Evolutionary conservation across 495 filamentous ascomycete species (phyloP), one percentile per base, ranked within the genome.

Genomic region (Xylaria sp.): DNA sequence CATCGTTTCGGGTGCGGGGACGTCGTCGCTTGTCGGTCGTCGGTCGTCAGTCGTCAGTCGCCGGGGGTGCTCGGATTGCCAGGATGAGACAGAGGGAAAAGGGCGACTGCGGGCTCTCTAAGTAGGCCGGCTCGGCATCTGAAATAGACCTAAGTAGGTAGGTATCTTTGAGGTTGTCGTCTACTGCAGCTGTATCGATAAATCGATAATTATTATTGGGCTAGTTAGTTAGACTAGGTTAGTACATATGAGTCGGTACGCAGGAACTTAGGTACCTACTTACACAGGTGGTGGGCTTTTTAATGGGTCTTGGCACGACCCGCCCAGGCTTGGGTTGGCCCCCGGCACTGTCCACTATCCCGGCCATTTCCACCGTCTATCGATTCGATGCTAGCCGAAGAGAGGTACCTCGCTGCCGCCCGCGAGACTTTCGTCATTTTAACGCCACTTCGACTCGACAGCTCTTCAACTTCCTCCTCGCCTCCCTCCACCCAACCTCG

Each of bases 1-100:
- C 95, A 98, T 98, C 66, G 80, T 67, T 57, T 57, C 61, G 59
- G 52, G 21, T 43, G 35, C 7, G 12, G 24, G 17, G 15, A 50
- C 33, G 65, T 67, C 21, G 53, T n/a, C 21, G 21, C 35, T 41
- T 9, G 40, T 6, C 40, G 40, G 35, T 41, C 52, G 52, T 31
- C 26, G 26, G 46, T 67, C 21, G 53, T n/a, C 21, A 7, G 4
- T 41, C 40, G 40, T 6, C 40, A 9, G 35, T 41, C 52, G 52
- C 24, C 26, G 26, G 46, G 46, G 33, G 17, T 50, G 15, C 46
- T 53, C 64, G 64, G 26, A 29, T 66, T 52, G 29, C 15, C 19
- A 31, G 6, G 43, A 17, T 35, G 35, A 26, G 29, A 17, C 26
- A n/a, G n/a, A n/a, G 24, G 29, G 11, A 9, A 5, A 41, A 65